These are phyloP conservation scores for Zasmidium angulare DNA, from an alignment of 2,329 filamentous ascomycete genomes.

Conservation along the genomic window DNA sequence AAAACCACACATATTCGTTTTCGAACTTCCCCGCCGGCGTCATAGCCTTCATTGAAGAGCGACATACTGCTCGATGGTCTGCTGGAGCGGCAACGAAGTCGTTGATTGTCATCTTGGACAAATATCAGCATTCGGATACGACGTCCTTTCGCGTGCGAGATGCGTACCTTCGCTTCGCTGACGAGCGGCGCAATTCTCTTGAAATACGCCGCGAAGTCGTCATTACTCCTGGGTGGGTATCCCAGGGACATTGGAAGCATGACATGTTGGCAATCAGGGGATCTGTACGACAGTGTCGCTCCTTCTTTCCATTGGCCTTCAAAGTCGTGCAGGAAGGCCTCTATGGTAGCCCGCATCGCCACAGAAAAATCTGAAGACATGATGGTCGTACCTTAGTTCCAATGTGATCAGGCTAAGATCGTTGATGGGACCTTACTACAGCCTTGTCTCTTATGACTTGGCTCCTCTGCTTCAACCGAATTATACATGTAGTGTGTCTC, in stretches of 20 bases:
- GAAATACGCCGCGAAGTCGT: conserved; percentile 18
- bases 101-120: conserved; percentile 24
- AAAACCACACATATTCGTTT: conserved; percentile 27
- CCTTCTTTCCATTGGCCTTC: conserved; percentile 19
- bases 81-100: conserved; percentile 19
- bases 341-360: conserved; percentile 21
- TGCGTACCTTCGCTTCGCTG: conserved; percentile 14
- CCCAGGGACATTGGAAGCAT: conserved; percentile 18
- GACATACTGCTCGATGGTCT: conserved; percentile 12
- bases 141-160: too few species aligned
- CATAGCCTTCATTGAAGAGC: conserved; percentile 14
- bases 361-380: conserved; percentile 3
- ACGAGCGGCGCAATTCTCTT: conserved; percentile 13
- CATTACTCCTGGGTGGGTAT: conserved; percentile 10
- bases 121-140: too few species aligned
- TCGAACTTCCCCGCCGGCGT: conserved; percentile 18
- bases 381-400: not conserved
- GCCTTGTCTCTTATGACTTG: not conserved
- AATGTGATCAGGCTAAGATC: not conserved
- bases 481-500: not conserved
- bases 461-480: too few species aligned
- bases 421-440: too few species aligned
- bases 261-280: conserved; percentile 17
- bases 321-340: conserved; percentile 22
- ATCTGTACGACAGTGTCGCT: conserved; percentile 11